phyloP scores from a whole-genome alignment of 208 protist species.

The Leishmania major region DNA sequence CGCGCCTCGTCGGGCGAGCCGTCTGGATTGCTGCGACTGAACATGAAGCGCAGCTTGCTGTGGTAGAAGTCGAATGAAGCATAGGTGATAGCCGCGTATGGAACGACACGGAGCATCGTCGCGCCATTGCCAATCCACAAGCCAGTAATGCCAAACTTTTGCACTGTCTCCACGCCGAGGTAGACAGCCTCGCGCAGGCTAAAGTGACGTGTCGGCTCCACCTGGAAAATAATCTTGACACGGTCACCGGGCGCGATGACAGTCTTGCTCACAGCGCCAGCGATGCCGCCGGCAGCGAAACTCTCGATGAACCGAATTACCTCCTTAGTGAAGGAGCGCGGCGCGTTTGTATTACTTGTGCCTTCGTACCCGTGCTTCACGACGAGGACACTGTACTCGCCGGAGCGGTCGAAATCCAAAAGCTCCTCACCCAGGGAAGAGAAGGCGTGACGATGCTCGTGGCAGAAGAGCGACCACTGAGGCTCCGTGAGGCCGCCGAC shows the following conservation, averaged over 20 bases:
- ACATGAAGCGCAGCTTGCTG: slow-evolving; percentile 9
- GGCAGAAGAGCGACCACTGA: slow-evolving; percentile 79
- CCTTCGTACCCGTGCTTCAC: slow-evolving; percentile 40
- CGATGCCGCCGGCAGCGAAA: slow-evolving; percentile 93
- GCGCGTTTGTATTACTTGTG: slow-evolving; percentile 7
- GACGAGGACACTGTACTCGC: slow-evolving; percentile 60
- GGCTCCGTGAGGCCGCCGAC: slow-evolving; percentile 63
- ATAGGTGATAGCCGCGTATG: slow-evolving; percentile 95
- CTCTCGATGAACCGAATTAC: slow-evolving; percentile 84
- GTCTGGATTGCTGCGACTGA: slow-evolving; percentile 22
- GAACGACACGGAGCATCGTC: slow-evolving; percentile 94
- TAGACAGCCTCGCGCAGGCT: slow-evolving; percentile 63
- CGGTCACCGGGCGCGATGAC: slow-evolving; percentile 93
- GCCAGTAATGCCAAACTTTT: slow-evolving; percentile 81
- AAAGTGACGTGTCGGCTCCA: slow-evolving; percentile 73
- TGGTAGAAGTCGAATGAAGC: slow-evolving; percentile 93
- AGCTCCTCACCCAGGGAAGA: slow-evolving; percentile 56
- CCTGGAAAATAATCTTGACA: slow-evolving; percentile 96
- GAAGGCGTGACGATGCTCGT: slow-evolving; percentile 62
- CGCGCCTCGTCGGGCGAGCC: slow-evolving; percentile 45
- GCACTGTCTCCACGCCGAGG: slow-evolving; percentile 76
- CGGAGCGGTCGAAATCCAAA: slow-evolving; percentile 64
- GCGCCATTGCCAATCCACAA: slow-evolving; percentile 96
- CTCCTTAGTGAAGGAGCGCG: slow-evolving; percentile 34
- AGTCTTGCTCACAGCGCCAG: slow-evolving; percentile 94